Percentiles rank a stretch among this genome's conserved stretches.
phyloP scores from a whole-genome alignment of 2,329 filamentous ascomycete genomes.

The Alternaria ventricosa region DNA sequence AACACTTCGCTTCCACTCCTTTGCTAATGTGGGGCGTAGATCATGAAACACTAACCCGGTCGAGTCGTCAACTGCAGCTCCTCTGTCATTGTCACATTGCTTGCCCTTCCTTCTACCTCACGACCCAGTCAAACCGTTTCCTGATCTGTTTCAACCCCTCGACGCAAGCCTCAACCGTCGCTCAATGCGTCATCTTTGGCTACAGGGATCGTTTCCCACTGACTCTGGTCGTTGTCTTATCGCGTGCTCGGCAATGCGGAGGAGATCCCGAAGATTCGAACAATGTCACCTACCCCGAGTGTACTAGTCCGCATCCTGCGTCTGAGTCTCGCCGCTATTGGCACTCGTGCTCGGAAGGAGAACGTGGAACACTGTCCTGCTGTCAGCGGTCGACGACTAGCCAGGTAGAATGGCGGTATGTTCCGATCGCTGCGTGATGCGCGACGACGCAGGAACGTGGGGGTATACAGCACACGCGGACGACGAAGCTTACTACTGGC shows the following conservation, averaged over 20 bases:
- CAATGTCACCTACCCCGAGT: constrained; percentile 7
- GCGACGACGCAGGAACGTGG: constrained; percentile 2
- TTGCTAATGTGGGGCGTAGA: constrained; percentile 12
- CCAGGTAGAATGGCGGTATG: neutral
- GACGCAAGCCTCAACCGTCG: neutral
- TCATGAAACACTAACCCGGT: constrained; percentile 15
- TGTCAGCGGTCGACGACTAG: constrained; percentile 2
- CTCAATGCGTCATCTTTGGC: neutral
- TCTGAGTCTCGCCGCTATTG: constrained; percentile 3
- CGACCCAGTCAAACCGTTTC: neutral
- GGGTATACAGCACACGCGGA: constrained; percentile 1
- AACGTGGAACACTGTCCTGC: neutral
- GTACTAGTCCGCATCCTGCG: constrained; percentile 2
- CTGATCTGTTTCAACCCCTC: neutral
- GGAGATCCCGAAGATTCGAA: constrained; percentile 13
- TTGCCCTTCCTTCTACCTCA: neutral
- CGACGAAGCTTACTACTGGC: neutral
- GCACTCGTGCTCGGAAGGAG: neutral
- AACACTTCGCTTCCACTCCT: neutral
- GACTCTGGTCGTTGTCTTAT: constrained; percentile 11
- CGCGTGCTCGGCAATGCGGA: constrained; percentile 18
- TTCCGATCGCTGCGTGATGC: neutral
- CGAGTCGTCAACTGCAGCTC: neutral
- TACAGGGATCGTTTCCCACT: neutral
- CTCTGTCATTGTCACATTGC: neutral